Percentiles rank a stretch among this genome's conserved stretches.
phyloP scores from a whole-genome alignment of 2,329 filamentous ascomycete genomes.

The Aureobasidium sp. region DNA sequence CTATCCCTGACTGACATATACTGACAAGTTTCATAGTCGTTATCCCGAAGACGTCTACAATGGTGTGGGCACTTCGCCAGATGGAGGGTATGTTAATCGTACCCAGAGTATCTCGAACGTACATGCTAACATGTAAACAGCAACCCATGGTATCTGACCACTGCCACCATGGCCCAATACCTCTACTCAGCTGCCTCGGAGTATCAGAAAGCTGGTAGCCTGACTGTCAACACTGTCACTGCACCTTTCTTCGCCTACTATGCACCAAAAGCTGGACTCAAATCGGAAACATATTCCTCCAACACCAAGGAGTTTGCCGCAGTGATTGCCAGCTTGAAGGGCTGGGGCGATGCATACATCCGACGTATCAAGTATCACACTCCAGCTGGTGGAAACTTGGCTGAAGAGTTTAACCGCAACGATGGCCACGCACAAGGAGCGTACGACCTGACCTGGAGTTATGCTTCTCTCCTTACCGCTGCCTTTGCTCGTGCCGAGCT shows the following conservation, averaged over 20 bases:
- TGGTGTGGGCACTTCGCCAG: constrained; percentile 22
- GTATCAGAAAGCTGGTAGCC: constrained; percentile 18
- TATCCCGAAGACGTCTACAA: constrained; percentile 31
- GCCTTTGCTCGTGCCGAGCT: constrained; percentile 23
- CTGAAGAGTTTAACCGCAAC: constrained; percentile 27
- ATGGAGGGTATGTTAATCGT: constrained; percentile 20
- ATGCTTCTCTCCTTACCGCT: constrained; percentile 27
- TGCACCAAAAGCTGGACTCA: constrained; percentile 20
- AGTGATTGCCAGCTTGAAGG: constrained; percentile 22
- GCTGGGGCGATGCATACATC: constrained; percentile 30
- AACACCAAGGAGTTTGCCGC: constrained; percentile 19
- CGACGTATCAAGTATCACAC: constrained; percentile 27
- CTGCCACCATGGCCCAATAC: constrained; percentile 26
- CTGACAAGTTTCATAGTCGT: constrained; percentile 18
- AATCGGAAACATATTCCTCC: constrained; percentile 20
- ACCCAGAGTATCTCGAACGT: background rate
- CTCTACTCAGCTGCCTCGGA: constrained; percentile 22
- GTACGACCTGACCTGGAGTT: constrained; percentile 28
- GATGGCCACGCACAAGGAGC: constrained; percentile 23
- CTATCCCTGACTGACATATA: background rate
- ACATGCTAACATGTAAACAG: background rate
- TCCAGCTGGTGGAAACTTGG: constrained; percentile 21
- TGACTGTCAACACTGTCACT: constrained; percentile 24
- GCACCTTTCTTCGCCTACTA: constrained; percentile 29
- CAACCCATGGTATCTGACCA: constrained; percentile 30